A percentile compares a stretch with the other conserved stretches of the same genome.
These are phyloP conservation scores for Triticum aestivum DNA, from an alignment of 176 grass and related monocot species.

Conservation along the genomic window IWGSC_CS_RefSeq_v2.1 NC_057802.1:148459414-148459913, in stretches of 20 bases:
- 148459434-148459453: conserved; percentile 43
- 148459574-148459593: conserved; percentile 33
- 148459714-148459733: conserved; percentile 46
- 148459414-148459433: conserved; percentile 75
- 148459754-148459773: conserved; percentile 70
- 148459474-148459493: conserved; percentile 77
- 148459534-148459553: conserved; percentile 19
- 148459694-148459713: conserved; percentile 55
- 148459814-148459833: conserved; percentile 34
- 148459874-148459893: neutral
- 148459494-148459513: conserved; percentile 67
- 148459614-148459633: conserved; percentile 53
- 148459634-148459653: conserved; percentile 72
- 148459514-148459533: neutral
- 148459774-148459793: conserved; percentile 70
- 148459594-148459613: conserved; percentile 56
- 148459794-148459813: conserved; percentile 82
- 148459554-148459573: conserved; percentile 12
- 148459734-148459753: conserved; percentile 56
- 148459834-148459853: neutral
- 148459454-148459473: conserved; percentile 72
- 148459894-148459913: conserved; percentile 50
- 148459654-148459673: conserved; percentile 66
- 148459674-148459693: conserved; percentile 72
- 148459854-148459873: neutral